Conservation (phyloP, 2,329 filamentous ascomycete genomes). For the Periconia macrospinosa region DNA sequence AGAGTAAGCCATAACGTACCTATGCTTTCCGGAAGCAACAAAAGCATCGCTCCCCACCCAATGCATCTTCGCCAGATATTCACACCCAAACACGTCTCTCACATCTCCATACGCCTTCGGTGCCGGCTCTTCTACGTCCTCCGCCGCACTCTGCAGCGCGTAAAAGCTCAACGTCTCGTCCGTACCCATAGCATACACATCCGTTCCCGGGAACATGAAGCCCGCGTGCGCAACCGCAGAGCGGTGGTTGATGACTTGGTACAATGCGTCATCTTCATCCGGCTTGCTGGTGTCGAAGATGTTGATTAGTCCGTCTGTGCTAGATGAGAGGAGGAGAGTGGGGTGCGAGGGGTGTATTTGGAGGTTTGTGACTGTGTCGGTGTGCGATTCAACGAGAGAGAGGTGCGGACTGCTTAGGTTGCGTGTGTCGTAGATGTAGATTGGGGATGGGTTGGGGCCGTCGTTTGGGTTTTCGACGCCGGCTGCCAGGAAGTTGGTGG, state of each 20-base stretch:
- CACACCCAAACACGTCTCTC: slow-evolving; percentile 65
- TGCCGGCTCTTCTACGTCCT: slow-evolving; percentile 56
- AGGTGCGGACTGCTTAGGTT: slow-evolving; percentile 41
- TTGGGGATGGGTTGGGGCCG: slow-evolving; percentile 47
- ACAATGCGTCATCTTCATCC: slow-evolving; percentile 75
- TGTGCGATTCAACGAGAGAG: slow-evolving; percentile 51
- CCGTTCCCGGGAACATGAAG: slow-evolving; percentile 59
- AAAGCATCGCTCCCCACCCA: slow-evolving; percentile 63
- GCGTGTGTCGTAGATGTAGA: slow-evolving; percentile 48
- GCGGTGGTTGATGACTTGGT: slow-evolving; percentile 77
- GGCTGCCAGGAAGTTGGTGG: slow-evolving; percentile 64
- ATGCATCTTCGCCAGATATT: slow-evolving; percentile 72
- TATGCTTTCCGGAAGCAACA: slow-evolving; percentile 67
- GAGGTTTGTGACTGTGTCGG: slow-evolving; percentile 63
- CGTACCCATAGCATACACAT: slow-evolving; percentile 72
- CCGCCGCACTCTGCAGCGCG: slow-evolving; percentile 65
- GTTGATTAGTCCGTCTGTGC: slow-evolving; percentile 78
- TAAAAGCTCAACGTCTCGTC: slow-evolving; percentile 79
- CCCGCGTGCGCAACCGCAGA: slow-evolving; percentile 75
- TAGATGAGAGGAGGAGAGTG: slow-evolving; percentile 70
- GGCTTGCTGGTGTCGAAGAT: slow-evolving; percentile 67
- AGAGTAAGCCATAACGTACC: slow-evolving; percentile 51
- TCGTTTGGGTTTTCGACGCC: slow-evolving; percentile 69
- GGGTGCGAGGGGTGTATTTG: slow-evolving; percentile 64
- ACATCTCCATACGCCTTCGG: slow-evolving; percentile 67